These are phyloP conservation scores for Suillus hirtellus DNA, from an alignment of 768 basidiomycete species.

Conservation along the genomic window DNA sequence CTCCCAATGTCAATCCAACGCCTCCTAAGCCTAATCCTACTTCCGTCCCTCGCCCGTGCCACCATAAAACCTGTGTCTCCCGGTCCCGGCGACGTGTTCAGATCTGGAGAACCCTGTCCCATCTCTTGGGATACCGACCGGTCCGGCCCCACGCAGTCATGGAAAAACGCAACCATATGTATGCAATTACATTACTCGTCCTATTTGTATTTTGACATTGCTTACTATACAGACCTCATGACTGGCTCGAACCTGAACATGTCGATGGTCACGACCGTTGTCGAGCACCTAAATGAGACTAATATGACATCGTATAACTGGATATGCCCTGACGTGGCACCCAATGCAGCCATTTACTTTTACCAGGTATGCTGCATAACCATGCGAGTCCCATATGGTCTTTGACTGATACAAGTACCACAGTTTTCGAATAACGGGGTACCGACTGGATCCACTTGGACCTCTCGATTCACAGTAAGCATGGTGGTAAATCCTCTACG, in stretches of 20 bases:
- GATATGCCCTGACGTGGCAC: conserved; percentile 39
- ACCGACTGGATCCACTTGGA: conserved; percentile 31
- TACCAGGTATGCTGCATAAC: conserved; percentile 33
- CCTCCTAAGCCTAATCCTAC: conserved; percentile 14
- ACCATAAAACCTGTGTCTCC: conserved; percentile 36
- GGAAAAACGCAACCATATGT: conserved; percentile 42
- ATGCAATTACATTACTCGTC: conserved; percentile 8
- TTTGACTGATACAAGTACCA: neutral
- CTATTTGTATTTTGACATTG: neutral
- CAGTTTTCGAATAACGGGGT: conserved; percentile 34
- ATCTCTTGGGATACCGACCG: conserved; percentile 35
- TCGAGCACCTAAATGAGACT: conserved; percentile 33
- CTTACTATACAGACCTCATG: conserved; percentile 35
- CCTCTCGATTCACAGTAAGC: conserved; percentile 40
- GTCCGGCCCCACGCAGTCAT: conserved; percentile 22
- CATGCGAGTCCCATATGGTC: neutral
- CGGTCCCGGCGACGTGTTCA: conserved; percentile 39
- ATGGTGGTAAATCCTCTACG: neutral
- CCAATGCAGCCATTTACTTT: conserved; percentile 41
- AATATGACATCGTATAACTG: conserved; percentile 35
- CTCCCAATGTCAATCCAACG: conserved; percentile 10
- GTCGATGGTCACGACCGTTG: conserved; percentile 33
- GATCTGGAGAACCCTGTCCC: conserved; percentile 34
- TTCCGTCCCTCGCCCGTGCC: conserved; percentile 15
- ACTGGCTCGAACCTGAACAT: conserved; percentile 40